A percentile compares a stretch with the other conserved stretches of the same genome.
These are phyloP conservation scores for Physocladia obscura DNA, from an alignment of 192 early-diverging fungal species.

Conservation along the genomic window DNA sequence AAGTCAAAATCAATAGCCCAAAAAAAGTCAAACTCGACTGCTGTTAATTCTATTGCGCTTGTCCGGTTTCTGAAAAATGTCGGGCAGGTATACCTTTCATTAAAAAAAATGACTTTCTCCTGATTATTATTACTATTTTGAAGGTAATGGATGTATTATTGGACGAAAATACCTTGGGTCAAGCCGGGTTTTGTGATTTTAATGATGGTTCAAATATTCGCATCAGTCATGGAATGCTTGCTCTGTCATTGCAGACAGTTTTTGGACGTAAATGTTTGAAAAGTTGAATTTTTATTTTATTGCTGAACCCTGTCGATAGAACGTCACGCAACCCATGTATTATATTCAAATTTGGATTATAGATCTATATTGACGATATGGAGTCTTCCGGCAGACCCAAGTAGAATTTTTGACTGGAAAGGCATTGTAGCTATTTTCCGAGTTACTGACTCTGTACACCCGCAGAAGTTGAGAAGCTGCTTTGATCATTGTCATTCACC, in stretches of 20 bases:
- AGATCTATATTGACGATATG: constrained; percentile 29
- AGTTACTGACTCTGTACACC: constrained; percentile 30
- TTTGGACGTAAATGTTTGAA: constrained; percentile 19
- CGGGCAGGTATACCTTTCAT: constrained; percentile 35
- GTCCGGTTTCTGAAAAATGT: constrained; percentile 33
- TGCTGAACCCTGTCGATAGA: not conserved
- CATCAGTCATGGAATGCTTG: constrained; percentile 39
- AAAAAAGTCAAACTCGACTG: not conserved
- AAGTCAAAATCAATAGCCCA: not conserved
- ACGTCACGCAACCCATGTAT: constrained; percentile 6
- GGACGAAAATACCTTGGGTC: constrained; percentile 39
- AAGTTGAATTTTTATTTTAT: not conserved
- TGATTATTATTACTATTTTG: constrained; percentile 4
- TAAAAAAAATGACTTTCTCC: not conserved
- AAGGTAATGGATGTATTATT: constrained; percentile 46
- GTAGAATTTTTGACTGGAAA: constrained; percentile 5
- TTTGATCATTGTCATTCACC: not conserved
- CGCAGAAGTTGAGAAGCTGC: constrained; percentile 36
- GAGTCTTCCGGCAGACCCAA: not conserved
- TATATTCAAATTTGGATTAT: constrained; percentile 34
- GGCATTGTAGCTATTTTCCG: constrained; percentile 40
- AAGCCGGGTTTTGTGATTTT: constrained; percentile 19
- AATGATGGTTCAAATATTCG: constrained; percentile 4
- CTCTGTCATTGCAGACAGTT: constrained; percentile 13
- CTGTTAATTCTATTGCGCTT: constrained; percentile 34